Evolutionary conservation across 2,329 filamentous ascomycete species (phyloP).

Genomic region (Sphaerulina musiva): DNA sequence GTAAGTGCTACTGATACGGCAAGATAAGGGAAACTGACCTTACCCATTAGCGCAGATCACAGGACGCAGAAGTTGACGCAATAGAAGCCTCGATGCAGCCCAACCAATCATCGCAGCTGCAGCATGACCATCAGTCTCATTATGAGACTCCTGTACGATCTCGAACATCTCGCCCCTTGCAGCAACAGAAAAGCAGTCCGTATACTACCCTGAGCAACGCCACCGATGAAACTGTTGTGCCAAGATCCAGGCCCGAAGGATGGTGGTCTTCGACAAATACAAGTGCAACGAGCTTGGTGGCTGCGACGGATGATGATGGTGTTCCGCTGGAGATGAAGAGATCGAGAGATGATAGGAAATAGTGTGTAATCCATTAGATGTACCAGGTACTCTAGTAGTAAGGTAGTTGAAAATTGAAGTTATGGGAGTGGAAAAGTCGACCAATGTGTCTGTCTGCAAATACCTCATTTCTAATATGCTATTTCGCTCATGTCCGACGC

Average conservation of each 20-base stretch:
- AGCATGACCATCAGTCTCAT: not conserved
- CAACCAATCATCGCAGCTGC: slow-evolving; percentile 4
- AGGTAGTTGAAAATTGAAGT: no score
- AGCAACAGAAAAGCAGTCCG: not conserved
- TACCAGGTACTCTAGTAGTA: no score
- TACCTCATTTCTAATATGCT: no score
- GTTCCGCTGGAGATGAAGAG: slow-evolving; percentile 1
- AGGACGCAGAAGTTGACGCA: slow-evolving; percentile 1
- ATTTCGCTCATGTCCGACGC: no score
- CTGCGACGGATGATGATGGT: slow-evolving; percentile 2
- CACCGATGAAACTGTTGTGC: slow-evolving; percentile 20
- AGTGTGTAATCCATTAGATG: no score
- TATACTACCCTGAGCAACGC: slow-evolving; percentile 6
- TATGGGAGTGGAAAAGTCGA: no score
- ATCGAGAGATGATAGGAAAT: not conserved
- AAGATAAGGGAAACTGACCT: slow-evolving; percentile 18
- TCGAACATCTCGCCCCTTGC: not conserved
- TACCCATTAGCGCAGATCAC: slow-evolving; percentile 17
- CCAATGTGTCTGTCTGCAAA: no score
- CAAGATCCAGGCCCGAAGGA: slow-evolving; percentile 17
- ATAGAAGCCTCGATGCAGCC: not conserved
- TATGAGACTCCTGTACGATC: slow-evolving; percentile 1
- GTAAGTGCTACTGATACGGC: slow-evolving; percentile 3
- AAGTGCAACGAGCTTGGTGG: slow-evolving; percentile 14
- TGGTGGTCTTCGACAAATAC: slow-evolving; percentile 24